Evolutionary conservation across 768 basidiomycete genomes (phyloP).

Genomic region (Mycena rebaudengoi): DNA sequence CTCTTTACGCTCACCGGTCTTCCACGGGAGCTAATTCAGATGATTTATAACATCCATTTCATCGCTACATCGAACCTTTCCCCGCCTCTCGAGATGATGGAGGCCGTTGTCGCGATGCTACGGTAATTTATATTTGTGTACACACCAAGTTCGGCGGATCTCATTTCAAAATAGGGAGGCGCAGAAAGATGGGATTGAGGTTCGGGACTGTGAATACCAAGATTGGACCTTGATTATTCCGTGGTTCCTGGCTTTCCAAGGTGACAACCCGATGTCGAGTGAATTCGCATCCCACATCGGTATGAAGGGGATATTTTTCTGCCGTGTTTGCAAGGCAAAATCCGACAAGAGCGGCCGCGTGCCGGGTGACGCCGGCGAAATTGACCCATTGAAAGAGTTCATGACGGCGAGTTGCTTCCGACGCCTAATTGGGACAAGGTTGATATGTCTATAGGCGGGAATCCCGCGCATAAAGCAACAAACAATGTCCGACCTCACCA

Average conservation of each 20-base stretch:
- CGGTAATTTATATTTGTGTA: constrained; percentile 25
- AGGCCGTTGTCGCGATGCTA: constrained; percentile 26
- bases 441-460: background rate
- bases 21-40: background rate
- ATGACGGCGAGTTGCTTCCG: background rate
- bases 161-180: constrained; percentile 22
- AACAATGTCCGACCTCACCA: background rate
- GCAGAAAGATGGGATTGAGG: constrained; percentile 25
- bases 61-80: constrained; percentile 31
- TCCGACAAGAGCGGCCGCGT: background rate
- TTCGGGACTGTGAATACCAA: constrained; percentile 22
- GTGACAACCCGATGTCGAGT: constrained; percentile 31
- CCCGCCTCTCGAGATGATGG: constrained; percentile 33
- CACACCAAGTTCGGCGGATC: no score
- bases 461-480: background rate
- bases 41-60: constrained; percentile 30
- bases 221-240: constrained; percentile 29
- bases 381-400: constrained; percentile 5
- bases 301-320: constrained; percentile 32
- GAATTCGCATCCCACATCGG: constrained; percentile 36
- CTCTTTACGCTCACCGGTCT: constrained; percentile 36
- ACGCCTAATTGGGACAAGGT: background rate
- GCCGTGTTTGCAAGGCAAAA: constrained; percentile 27
- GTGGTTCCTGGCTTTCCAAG: constrained; percentile 27
- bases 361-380: background rate